Evolutionary conservation across 768 basidiomycete genomes (phyloP).

Genomic region (Antrodiella citrinella): DNA sequence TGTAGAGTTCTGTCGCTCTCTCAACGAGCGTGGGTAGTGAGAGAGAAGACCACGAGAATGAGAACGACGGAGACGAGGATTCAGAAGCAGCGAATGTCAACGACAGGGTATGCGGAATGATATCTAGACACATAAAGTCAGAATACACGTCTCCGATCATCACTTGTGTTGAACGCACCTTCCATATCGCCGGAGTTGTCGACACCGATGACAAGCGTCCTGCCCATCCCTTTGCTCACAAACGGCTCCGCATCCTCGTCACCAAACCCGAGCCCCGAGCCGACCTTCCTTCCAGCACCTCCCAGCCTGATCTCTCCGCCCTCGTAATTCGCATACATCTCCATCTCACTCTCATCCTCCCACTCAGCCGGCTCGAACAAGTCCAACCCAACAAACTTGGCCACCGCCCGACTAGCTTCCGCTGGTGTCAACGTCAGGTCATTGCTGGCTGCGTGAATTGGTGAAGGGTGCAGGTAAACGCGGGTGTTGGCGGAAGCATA

Average conservation of each 20-base stretch:
- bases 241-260: constrained; percentile 27
- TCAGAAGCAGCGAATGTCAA: constrained; percentile 42
- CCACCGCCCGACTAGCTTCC: not conserved
- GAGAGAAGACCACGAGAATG: constrained; percentile 44
- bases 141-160: not conserved
- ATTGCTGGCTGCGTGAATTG: not conserved
- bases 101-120: constrained; percentile 44
- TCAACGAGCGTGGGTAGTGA: constrained; percentile 39
- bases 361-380: not conserved
- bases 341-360: not conserved
- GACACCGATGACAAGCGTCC: constrained; percentile 46
- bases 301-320: not conserved
- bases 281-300: not conserved
- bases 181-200: constrained; percentile 41
- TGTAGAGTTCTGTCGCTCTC: constrained; percentile 44
- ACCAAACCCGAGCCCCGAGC: not conserved
- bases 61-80: constrained; percentile 21
- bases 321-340: not conserved
- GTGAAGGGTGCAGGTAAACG: not conserved
- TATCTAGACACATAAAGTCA: constrained; percentile 29
- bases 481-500: not conserved
- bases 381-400: not conserved
- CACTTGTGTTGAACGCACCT: constrained; percentile 32
- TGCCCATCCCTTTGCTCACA: constrained; percentile 46
- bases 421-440: not conserved